Evolutionary conservation across 345 rosid species (phyloP).

Genomic region (Arabis alpina): DNA sequence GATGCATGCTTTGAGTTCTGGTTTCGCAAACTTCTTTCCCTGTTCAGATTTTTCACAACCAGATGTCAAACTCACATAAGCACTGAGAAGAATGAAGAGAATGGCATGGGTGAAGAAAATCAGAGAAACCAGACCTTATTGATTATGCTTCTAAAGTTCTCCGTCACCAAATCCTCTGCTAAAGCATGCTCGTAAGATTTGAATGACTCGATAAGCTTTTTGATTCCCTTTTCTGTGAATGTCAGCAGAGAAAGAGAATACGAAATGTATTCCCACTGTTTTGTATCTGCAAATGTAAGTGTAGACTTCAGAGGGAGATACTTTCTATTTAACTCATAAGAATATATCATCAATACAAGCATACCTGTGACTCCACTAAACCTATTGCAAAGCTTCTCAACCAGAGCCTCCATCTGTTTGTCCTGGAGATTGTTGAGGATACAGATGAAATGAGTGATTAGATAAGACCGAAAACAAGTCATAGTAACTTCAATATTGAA

Average conservation of each 20-base stretch:
- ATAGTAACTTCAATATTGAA: slow-evolving; percentile 24
- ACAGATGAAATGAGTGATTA: slow-evolving; percentile 18
- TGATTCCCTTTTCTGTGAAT: slow-evolving; percentile 93
- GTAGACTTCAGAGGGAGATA: slow-evolving; percentile 18
- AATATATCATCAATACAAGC: slow-evolving; percentile 23
- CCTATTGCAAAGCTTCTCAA: slow-evolving; percentile 98
- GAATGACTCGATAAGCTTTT: slow-evolving; percentile 85
- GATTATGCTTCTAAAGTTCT: slow-evolving; percentile 82
- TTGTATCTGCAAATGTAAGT: slow-evolving; percentile 64
- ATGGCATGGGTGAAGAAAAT: slow-evolving; percentile 10
- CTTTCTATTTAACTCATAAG: not conserved
- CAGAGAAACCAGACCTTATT: slow-evolving; percentile 67
- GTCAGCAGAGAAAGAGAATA: slow-evolving; percentile 93
- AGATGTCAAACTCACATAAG: slow-evolving; percentile 30
- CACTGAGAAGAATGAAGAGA: slow-evolving; percentile 15
- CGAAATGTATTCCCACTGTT: slow-evolving; percentile 90
- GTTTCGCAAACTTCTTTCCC: slow-evolving; percentile 95
- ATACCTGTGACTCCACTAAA: slow-evolving; percentile 89
- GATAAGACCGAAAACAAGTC: slow-evolving; percentile 24
- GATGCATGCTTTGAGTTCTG: slow-evolving; percentile 82
- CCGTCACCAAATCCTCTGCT: slow-evolving; percentile 80
- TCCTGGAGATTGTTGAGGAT: slow-evolving; percentile 56
- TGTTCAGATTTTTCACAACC: slow-evolving; percentile 44
- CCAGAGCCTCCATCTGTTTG: slow-evolving; percentile 97
- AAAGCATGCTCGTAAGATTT: slow-evolving; percentile 85